phyloP scores from a whole-genome alignment of 202 grass and related monocot genomes.

The Bolboschoenoplectus hybrid region DNA sequence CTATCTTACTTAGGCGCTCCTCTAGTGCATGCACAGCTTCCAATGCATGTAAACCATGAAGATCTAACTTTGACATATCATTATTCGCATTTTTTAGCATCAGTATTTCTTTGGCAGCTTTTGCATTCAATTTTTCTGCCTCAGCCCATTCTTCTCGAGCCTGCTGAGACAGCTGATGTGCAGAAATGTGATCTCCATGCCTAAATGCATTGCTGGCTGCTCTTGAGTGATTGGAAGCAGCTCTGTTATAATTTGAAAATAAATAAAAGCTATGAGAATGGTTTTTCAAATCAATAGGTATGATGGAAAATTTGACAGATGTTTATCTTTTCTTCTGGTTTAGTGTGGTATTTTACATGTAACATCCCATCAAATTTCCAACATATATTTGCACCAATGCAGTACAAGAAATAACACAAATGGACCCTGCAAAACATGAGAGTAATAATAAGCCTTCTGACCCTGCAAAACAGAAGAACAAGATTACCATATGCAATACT shows the following conservation, averaged over 20 bases:
- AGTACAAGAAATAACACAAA: constrained; percentile 1
- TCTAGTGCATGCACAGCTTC: constrained; percentile 66
- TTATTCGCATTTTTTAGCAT: constrained; percentile 65
- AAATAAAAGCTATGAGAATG: background rate
- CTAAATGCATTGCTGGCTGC: constrained; percentile 78
- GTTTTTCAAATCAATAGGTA: background rate
- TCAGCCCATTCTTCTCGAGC: constrained; percentile 57
- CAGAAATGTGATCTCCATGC: constrained; percentile 66
- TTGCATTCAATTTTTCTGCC: constrained; percentile 72
- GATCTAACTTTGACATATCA: constrained; percentile 67
- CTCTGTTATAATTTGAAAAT: constrained; percentile 53
- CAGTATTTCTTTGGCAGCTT: constrained; percentile 80
- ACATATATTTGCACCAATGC: constrained; percentile 1
- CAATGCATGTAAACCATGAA: constrained; percentile 88
- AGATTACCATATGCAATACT: background rate
- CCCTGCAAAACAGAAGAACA: background rate
- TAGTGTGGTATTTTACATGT: background rate
- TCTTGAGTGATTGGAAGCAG: constrained; percentile 74
- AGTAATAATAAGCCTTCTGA: background rate
- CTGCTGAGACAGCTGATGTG: constrained; percentile 56
- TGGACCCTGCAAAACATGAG: background rate
- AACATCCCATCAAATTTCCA: background rate
- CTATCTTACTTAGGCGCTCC: constrained; percentile 63
- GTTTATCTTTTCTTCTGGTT: background rate
- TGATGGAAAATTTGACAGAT: background rate